These are phyloP conservation scores for Fusarium multiceps DNA, from an alignment of 2,329 filamentous ascomycete species.

Conservation along the genomic window DNA sequence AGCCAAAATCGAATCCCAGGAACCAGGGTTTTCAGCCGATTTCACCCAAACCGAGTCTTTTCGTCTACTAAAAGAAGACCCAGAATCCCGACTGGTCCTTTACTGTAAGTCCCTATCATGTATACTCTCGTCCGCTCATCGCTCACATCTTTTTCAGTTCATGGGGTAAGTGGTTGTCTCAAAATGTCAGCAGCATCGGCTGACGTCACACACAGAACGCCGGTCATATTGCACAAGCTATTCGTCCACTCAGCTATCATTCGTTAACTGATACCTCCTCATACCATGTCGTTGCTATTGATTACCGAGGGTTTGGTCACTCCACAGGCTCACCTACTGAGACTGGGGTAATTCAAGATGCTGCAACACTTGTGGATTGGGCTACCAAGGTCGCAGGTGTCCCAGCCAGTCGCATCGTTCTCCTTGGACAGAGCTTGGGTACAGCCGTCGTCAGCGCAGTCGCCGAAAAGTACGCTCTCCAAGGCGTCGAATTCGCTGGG, in stretches of 20 bases:
- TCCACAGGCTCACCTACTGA: slow-evolving; percentile 86
- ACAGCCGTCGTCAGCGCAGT: slow-evolving; percentile 84
- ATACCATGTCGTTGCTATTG: slow-evolving; percentile 86
- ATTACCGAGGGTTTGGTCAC: slow-evolving; percentile 89
- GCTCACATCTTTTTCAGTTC: slow-evolving; percentile 58
- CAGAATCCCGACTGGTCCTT: slow-evolving; percentile 71
- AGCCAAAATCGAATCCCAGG: slow-evolving; percentile 64
- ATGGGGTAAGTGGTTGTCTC: slow-evolving; percentile 63
- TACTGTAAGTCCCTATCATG: slow-evolving; percentile 62
- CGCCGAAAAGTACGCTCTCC: slow-evolving; percentile 73
- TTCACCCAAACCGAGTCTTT: slow-evolving; percentile 70
- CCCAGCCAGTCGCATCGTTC: slow-evolving; percentile 76
- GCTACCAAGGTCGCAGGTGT: slow-evolving; percentile 73
- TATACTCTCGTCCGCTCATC: not conserved
- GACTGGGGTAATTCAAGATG: slow-evolving; percentile 82
- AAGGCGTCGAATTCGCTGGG: slow-evolving; percentile 77
- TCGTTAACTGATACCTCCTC: slow-evolving; percentile 77
- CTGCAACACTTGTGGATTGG: slow-evolving; percentile 77
- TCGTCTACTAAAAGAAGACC: slow-evolving; percentile 70
- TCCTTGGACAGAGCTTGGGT: slow-evolving; percentile 88
- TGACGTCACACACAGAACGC: slow-evolving; percentile 73
- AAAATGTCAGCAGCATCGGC: not conserved
- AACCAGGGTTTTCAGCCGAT: slow-evolving; percentile 62
- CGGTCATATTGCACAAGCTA: slow-evolving; percentile 83
- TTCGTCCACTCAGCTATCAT: slow-evolving; percentile 82